A percentile compares a stretch with the other conserved stretches of the same genome.
Conservation (phyloP, 2,329 filamentous ascomycete genomes). For the Dactylellina haptotyla region DNA sequence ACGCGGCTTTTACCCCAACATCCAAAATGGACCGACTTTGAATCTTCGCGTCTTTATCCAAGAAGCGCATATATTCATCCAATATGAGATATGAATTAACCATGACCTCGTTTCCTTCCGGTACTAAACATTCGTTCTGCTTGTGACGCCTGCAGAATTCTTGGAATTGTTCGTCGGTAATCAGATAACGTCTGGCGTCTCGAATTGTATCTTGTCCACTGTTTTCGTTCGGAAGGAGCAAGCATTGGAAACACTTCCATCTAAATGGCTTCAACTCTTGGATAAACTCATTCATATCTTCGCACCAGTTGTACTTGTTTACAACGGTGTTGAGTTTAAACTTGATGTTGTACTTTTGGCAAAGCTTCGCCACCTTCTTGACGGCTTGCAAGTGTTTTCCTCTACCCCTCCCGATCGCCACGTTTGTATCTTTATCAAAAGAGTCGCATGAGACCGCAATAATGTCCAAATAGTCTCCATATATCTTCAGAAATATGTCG, state of each 20-base stretch:
- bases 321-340: conserved; percentile 71
- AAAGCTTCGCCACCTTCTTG: conserved; percentile 64
- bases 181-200: conserved; percentile 64
- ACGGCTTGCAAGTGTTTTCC: conserved; percentile 65
- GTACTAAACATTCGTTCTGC: conserved; percentile 63
- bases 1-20: conserved; percentile 59
- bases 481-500: conserved; percentile 62
- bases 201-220: conserved; percentile 62
- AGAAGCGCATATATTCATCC: conserved; percentile 34
- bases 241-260: conserved; percentile 68
- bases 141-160: conserved; percentile 64
- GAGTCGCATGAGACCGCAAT: conserved; percentile 69
- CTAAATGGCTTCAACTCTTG: conserved; percentile 24
- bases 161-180: conserved; percentile 65
- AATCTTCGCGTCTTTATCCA: conserved; percentile 28
- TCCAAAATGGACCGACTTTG: conserved; percentile 14
- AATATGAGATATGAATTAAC: conserved; percentile 65
- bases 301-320: conserved; percentile 64
- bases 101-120: conserved; percentile 67
- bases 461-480: conserved; percentile 66
- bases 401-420: conserved; percentile 65
- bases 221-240: conserved; percentile 68
- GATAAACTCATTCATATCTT: conserved; percentile 65
- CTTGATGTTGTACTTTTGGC: conserved; percentile 64
- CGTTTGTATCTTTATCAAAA: conserved; percentile 66